phyloP scores from a whole-genome alignment of 176 grass and related monocot genomes.

The Rhynchospora breviuscula region DNA sequence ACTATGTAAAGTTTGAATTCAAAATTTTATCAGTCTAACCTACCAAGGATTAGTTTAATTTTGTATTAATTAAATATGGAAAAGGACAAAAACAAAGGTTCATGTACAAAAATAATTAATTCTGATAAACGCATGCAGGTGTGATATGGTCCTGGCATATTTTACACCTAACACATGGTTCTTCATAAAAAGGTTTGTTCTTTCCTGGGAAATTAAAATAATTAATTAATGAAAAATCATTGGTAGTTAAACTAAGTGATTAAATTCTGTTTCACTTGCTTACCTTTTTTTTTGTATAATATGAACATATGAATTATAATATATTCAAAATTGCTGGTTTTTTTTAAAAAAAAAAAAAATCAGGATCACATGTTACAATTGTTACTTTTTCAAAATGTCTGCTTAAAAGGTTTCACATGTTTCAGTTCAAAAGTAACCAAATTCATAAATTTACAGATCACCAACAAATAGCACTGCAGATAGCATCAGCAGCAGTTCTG shows the following conservation, averaged over 20 bases:
- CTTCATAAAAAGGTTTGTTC: neutral
- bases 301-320: no score
- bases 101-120: neutral
- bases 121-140: neutral
- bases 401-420: no score
- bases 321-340: no score
- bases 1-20: conserved; percentile 15
- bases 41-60: neutral
- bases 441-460: no score
- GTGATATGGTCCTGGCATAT: neutral
- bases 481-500: no score
- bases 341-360: no score
- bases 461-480: no score
- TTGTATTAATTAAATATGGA: neutral
- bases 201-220: neutral
- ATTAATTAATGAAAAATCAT: neutral
- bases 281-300: neutral
- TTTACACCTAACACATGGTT: conserved; percentile 5
- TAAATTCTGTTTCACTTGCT: neutral
- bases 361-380: no score
- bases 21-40: neutral
- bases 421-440: no score
- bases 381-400: no score
- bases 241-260: neutral
- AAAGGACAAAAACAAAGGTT: conserved; percentile 19